phyloP scores from a whole-genome alignment of 148 eudicot species.

The Vaccinium myrtillus region DNA sequence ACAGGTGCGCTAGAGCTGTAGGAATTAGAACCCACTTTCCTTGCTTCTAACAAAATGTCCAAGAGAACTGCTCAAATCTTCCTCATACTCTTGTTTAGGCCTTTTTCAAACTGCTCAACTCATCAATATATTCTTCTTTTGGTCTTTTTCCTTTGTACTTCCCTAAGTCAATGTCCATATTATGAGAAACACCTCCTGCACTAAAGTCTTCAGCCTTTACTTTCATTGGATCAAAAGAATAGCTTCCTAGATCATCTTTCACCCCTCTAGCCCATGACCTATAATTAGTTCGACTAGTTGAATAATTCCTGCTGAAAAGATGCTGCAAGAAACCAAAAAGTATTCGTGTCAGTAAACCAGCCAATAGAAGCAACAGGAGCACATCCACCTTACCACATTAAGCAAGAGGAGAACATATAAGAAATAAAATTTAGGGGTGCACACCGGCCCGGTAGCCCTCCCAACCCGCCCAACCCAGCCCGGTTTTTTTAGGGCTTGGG shows the following conservation, averaged over 20 bases:
- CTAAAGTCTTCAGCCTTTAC: slow-evolving; percentile 57
- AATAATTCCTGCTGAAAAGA: slow-evolving; percentile 7
- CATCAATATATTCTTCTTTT: slow-evolving; percentile 56
- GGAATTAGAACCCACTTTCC: slow-evolving; percentile 15
- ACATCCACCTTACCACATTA: background rate
- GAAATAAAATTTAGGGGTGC: too few relatives aligned
- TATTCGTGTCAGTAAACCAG: background rate
- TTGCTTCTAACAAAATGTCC: slow-evolving; percentile 37
- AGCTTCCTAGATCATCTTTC: slow-evolving; percentile 18
- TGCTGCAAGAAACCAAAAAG: slow-evolving; percentile 27
- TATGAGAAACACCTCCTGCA: slow-evolving; percentile 26
- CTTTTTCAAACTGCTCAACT: slow-evolving; percentile 44
- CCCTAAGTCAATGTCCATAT: slow-evolving; percentile 22
- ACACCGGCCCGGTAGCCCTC: too few relatives aligned
- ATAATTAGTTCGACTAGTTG: slow-evolving; percentile 13
- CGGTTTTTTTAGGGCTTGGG: too few relatives aligned
- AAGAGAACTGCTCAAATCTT: slow-evolving; percentile 31
- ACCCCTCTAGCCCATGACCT: slow-evolving; percentile 33
- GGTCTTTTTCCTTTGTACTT: slow-evolving; percentile 50
- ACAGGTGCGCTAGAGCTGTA: slow-evolving; percentile 12
- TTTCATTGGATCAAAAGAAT: slow-evolving; percentile 29
- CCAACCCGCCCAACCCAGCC: too few relatives aligned
- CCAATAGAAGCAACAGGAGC: slow-evolving; percentile 10
- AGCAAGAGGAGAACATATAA: background rate
- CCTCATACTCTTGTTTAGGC: slow-evolving; percentile 65